A percentile compares a stretch with the other conserved stretches of the same genome.
Evolutionary conservation across 31 red algal species (phyloP).

Genomic region (Bonnemaisonia californica): DNA sequence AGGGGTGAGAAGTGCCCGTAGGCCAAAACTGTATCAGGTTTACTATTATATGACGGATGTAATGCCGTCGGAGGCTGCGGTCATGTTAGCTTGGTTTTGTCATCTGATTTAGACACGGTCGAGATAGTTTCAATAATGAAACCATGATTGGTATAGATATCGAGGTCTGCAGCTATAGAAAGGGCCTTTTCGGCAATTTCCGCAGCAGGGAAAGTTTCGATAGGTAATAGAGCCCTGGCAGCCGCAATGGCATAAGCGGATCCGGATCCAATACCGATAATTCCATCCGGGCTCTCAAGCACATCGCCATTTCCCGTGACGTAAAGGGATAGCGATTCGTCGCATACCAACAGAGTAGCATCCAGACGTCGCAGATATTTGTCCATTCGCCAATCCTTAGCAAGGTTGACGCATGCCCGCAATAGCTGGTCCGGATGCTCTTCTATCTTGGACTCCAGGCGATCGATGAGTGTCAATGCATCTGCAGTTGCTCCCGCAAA

Average conservation of each 20-base stretch:
- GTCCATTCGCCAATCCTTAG: constrained; percentile 92
- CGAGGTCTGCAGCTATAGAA: constrained; percentile 85
- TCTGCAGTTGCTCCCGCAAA: constrained; percentile 94
- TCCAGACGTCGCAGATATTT: constrained; percentile 86
- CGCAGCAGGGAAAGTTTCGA: constrained; percentile 58
- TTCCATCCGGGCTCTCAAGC: constrained; percentile 82
- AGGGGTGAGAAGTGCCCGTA: background rate
- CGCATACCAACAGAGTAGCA: constrained; percentile 77
- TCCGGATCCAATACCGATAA: constrained; percentile 86
- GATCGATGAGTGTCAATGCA: constrained; percentile 86
- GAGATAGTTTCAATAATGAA: constrained; percentile 54
- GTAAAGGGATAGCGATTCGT: constrained; percentile 72
- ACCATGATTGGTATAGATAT: constrained; percentile 83
- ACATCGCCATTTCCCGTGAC: constrained; percentile 89
- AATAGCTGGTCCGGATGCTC: constrained; percentile 86
- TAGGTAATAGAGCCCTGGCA: constrained; percentile 71
- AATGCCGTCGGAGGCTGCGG: background rate
- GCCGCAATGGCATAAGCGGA: constrained; percentile 81
- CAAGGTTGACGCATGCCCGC: constrained; percentile 84
- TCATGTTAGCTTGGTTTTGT: background rate
- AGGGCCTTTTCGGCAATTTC: constrained; percentile 74
- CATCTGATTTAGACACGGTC: background rate
- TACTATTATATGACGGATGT: background rate
- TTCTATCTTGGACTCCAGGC: constrained; percentile 86
- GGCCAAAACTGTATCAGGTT: background rate